phyloP scores from a whole-genome alignment of 805 yeast species.

The Kluyveromyces dobzhanskii region DNA sequence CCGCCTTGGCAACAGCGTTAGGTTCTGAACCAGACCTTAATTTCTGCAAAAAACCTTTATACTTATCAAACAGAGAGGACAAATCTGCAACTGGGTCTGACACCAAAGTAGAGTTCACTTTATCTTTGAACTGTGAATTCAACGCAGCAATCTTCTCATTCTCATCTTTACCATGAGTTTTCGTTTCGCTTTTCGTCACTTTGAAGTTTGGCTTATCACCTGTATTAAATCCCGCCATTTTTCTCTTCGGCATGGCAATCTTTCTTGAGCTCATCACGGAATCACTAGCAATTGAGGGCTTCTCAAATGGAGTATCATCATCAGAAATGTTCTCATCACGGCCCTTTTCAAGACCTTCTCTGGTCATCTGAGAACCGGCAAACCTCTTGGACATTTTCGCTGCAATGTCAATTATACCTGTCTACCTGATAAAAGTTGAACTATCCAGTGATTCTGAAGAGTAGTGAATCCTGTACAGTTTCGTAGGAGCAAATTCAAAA shows the following conservation, averaged over 20 bases:
- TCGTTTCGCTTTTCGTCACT: conserved; percentile 2
- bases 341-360: conserved; percentile 33
- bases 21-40: conserved; percentile 21
- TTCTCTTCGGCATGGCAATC: conserved; percentile 51
- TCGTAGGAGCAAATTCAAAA: too few relatives aligned
- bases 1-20: conserved; percentile 10
- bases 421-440: neutral
- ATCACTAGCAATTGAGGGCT: conserved; percentile 42
- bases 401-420: neutral
- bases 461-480: too few relatives aligned
- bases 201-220: neutral
- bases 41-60: conserved; percentile 42
- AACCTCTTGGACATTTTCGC: conserved; percentile 58
- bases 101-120: conserved; percentile 35
- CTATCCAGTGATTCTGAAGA: too few relatives aligned
- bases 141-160: conserved; percentile 53
- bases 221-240: conserved; percentile 19
- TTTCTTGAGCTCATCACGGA: conserved; percentile 60
- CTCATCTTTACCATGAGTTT: conserved; percentile 22
- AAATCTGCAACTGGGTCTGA: conserved; percentile 48
- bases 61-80: conserved; percentile 47
- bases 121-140: conserved; percentile 48
- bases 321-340: conserved; percentile 30
- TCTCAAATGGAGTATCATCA: conserved; percentile 24
- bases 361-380: conserved; percentile 56